phyloP scores from a whole-genome alignment of 768 basidiomycete species.

The Xerocomus spinulosus region DNA sequence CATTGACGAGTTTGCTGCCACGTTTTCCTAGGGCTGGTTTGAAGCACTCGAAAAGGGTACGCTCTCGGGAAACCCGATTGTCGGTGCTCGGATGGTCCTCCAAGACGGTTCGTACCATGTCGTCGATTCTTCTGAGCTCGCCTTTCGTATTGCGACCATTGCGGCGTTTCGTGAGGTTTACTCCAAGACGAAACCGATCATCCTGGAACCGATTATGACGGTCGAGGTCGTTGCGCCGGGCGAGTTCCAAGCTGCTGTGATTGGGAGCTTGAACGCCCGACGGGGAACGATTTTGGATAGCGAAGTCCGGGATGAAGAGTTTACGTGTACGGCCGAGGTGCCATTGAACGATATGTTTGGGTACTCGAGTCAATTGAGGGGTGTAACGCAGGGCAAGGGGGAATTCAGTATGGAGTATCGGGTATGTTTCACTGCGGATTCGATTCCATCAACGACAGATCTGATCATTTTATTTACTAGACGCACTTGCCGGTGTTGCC shows the following conservation, averaged over 20 bases:
- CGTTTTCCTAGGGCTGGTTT: slow-evolving; percentile 70
- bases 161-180: slow-evolving; percentile 93
- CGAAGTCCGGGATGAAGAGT: slow-evolving; percentile 96
- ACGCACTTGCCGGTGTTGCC: slow-evolving; percentile 81
- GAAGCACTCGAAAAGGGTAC: slow-evolving; percentile 91
- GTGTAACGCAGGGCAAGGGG: slow-evolving; percentile 95
- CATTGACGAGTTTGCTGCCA: neutral
- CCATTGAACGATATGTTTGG: slow-evolving; percentile 98
- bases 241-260: slow-evolving; percentile 95
- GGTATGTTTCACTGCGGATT: slow-evolving; percentile 34
- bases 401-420: slow-evolving; percentile 81
- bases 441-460: neutral
- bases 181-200: slow-evolving; percentile 66
- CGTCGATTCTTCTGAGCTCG: slow-evolving; percentile 95
- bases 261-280: slow-evolving; percentile 88
- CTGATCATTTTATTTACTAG: slow-evolving; percentile 31
- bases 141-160: slow-evolving; percentile 87
- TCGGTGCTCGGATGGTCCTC: slow-evolving; percentile 80
- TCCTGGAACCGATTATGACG: slow-evolving; percentile 98
- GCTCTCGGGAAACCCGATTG: slow-evolving; percentile 82
- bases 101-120: slow-evolving; percentile 90
- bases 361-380: slow-evolving; percentile 89
- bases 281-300: slow-evolving; percentile 93
- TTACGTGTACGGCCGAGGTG: slow-evolving; percentile 87
- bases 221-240: slow-evolving; percentile 95